Evolutionary conservation across 2,329 filamentous ascomycete genomes (phyloP).

Genomic region (Talaromyces albobiverticillius): DNA sequence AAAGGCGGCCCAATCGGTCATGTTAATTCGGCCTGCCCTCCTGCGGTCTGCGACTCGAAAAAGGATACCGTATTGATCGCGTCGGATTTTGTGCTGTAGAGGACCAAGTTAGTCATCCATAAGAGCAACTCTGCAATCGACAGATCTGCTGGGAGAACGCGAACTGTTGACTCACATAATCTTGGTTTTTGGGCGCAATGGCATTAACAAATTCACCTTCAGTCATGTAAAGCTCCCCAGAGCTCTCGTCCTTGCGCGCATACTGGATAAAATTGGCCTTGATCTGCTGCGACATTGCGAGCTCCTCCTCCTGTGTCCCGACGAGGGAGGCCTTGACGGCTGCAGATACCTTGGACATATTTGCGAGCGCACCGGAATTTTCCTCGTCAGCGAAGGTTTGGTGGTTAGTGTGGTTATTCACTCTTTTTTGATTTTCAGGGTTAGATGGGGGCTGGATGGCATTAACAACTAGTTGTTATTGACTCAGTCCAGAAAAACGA

Average conservation of each 20-base stretch:
- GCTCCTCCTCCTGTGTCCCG: conserved; percentile 55
- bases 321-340: conserved; percentile 77
- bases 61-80: conserved; percentile 90
- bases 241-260: conserved; percentile 70
- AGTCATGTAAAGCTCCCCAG: conserved; percentile 76
- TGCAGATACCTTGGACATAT: conserved; percentile 58
- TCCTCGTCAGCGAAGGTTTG: not conserved
- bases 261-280: conserved; percentile 73
- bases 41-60: conserved; percentile 86
- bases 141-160: too few species aligned
- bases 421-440: not conserved
- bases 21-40: conserved; percentile 67
- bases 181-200: conserved; percentile 79
- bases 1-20: conserved; percentile 89
- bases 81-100: conserved; percentile 89
- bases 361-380: not conserved
- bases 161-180: conserved; percentile 82
- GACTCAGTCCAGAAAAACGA: too few species aligned
- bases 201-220: conserved; percentile 87
- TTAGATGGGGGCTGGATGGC: not conserved
- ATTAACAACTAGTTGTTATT: too few species aligned
- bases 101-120: conserved; percentile 17
- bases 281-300: conserved; percentile 69
- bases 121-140: not conserved
- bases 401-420: not conserved